Conservation (phyloP, 139 green algal species). For the Tetraselmis striata region DNA sequence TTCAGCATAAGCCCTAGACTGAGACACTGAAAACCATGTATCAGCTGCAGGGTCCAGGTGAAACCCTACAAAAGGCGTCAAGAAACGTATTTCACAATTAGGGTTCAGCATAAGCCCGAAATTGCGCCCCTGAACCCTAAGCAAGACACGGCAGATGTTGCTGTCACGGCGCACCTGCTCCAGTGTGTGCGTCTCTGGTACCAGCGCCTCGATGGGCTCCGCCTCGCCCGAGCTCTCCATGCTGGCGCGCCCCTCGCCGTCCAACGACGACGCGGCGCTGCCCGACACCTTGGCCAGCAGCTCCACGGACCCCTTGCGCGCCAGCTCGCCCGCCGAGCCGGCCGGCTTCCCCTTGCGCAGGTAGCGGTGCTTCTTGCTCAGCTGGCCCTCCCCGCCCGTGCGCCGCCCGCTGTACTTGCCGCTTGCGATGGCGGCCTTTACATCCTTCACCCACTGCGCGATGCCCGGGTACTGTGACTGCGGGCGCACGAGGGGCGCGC, state of each 20-base stretch:
- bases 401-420: not conserved
- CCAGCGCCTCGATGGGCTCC: conserved; percentile 20
- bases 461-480: not conserved
- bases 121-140: no score
- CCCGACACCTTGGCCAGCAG: no score
- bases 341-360: not conserved
- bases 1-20: no score
- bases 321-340: not conserved
- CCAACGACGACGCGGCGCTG: not conserved
- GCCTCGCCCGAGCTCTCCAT: not conserved
- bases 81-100: no score
- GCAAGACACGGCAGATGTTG: no score
- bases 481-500: no score
- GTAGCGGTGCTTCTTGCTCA: not conserved
- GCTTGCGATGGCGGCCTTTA: not conserved
- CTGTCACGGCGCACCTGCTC: conserved; percentile 72
- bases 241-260: not conserved
- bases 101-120: no score
- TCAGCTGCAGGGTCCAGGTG: no score
- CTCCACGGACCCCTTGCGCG: not conserved
- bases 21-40: no score
- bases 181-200: conserved; percentile 52
- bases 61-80: no score
- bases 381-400: not conserved
- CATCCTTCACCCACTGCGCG: not conserved